phyloP scores from a whole-genome alignment of 1,284 basidiomycete species.

The Irpex sp. region DNA sequence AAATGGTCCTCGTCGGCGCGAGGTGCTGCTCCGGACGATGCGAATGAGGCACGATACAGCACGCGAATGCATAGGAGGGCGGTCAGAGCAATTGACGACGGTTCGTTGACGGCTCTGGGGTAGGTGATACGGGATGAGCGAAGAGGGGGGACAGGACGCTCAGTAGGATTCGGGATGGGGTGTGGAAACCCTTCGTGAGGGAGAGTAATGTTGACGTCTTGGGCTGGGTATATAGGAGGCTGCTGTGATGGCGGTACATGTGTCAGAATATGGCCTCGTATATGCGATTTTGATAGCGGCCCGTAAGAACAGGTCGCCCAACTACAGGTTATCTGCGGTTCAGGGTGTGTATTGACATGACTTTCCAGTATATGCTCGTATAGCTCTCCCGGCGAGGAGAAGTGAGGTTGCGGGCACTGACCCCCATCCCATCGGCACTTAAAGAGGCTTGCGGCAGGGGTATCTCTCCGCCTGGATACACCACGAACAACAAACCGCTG shows the following conservation, averaged over 20 bases:
- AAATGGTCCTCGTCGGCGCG: conserved; percentile 75
- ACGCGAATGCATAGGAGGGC: conserved; percentile 73
- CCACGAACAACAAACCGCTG: conserved; percentile 80
- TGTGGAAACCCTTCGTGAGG: conserved; percentile 48
- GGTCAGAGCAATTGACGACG: conserved; percentile 69
- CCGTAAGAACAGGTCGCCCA: conserved; percentile 63
- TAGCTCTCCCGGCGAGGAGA: conserved; percentile 52
- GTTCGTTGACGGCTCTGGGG: conserved; percentile 53
- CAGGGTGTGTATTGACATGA: conserved; percentile 46
- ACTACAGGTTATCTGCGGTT: conserved; percentile 46
- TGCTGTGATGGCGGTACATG: conserved; percentile 61
- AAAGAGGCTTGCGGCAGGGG: conserved; percentile 50
- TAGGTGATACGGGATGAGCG: conserved; percentile 55
- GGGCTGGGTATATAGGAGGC: conserved; percentile 53
- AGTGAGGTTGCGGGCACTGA: conserved; percentile 46
- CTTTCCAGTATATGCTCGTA: conserved; percentile 60
- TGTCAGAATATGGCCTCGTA: conserved; percentile 68
- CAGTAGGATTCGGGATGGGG: conserved; percentile 58
- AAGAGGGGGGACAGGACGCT: conserved; percentile 58
- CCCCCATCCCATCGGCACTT: conserved; percentile 67
- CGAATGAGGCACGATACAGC: conserved; percentile 72
- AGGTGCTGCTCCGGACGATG: conserved; percentile 64
- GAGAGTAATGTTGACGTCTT: conserved; percentile 66
- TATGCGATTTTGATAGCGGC: conserved; percentile 41
- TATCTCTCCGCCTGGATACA: conserved; percentile 63